Conservation (phyloP, 805 yeast species). For the Saccharomycopsis schoenii region DNA sequence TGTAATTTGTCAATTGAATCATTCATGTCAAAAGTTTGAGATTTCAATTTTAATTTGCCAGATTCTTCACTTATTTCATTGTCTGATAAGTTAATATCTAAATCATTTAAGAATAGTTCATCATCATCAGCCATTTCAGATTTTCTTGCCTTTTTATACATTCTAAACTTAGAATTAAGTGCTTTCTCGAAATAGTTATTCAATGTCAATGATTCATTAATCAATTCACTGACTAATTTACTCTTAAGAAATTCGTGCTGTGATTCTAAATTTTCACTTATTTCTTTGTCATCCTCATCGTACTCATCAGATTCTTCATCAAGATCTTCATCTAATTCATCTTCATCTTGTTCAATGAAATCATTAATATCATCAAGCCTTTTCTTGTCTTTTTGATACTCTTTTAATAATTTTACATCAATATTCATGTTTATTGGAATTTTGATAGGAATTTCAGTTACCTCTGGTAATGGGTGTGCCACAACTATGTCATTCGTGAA, state of each 20-base stretch:
- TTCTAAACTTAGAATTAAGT: constrained; percentile 7
- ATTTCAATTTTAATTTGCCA: constrained; percentile 23
- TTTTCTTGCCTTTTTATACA: constrained; percentile 4
- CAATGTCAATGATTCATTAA: constrained; percentile 43
- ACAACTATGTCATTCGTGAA: constrained; percentile 28
- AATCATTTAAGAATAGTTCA: constrained; percentile 8
- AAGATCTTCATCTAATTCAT: constrained; percentile 18
- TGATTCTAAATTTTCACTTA: constrained; percentile 26
- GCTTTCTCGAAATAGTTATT: constrained; percentile 9
- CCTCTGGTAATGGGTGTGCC: constrained; percentile 72
- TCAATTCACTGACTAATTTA: constrained; percentile 48
- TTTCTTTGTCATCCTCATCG: constrained; percentile 19
- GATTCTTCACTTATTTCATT: constrained; percentile 29
- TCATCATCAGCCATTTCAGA: neutral
- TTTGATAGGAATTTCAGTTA: constrained; percentile 63
- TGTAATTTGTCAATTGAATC: constrained; percentile 42
- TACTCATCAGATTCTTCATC: constrained; percentile 20
- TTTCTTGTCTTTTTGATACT: constrained; percentile 25
- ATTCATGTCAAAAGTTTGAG: constrained; percentile 33
- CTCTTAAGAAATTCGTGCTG: constrained; percentile 60
- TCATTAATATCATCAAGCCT: constrained; percentile 20
- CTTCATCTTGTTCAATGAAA: constrained; percentile 24
- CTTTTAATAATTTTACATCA: constrained; percentile 24
- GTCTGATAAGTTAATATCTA: constrained; percentile 18
- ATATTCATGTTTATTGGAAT: constrained; percentile 45